phyloP scores from a whole-genome alignment of 371 early-diverging fungal species.

The Encephalitozoon hellem region DNA sequence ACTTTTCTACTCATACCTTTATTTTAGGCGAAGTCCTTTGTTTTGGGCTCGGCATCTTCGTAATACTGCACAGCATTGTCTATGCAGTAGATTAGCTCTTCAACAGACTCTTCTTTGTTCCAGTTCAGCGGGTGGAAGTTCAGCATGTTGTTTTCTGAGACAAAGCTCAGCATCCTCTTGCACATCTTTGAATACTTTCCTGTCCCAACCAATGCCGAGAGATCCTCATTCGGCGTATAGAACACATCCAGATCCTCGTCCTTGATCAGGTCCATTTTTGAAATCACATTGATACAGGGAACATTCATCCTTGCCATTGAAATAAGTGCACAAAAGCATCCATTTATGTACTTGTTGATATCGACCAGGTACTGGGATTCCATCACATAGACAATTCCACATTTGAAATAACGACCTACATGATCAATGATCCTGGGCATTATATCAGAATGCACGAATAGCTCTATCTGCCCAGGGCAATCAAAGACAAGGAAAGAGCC shows the following conservation, averaged over 20 bases:
- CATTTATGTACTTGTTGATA: constrained; percentile 80
- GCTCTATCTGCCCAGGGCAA: constrained; percentile 98
- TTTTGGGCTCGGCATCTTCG: constrained; percentile 76
- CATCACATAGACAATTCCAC: constrained; percentile 77
- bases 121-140: constrained; percentile 81
- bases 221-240: constrained; percentile 60
- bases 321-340: constrained; percentile 68
- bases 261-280: constrained; percentile 78
- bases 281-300: constrained; percentile 86
- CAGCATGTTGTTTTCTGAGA: constrained; percentile 79
- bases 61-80: constrained; percentile 89
- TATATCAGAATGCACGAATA: constrained; percentile 90
- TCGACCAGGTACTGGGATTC: constrained; percentile 86
- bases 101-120: constrained; percentile 79
- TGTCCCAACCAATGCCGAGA: constrained; percentile 64
- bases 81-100: constrained; percentile 70
- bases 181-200: constrained; percentile 50
- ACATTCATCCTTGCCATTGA: constrained; percentile 87
- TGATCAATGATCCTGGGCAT: constrained; percentile 71
- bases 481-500: constrained; percentile 91
- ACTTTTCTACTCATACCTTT: neutral
- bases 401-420: constrained; percentile 63
- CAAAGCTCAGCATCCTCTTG: constrained; percentile 15
- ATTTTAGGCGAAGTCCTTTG: neutral
- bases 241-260: neutral